Base-by-base conservation (phyloP, 495 filamentous ascomycete species). In the Aspergillus carlsbadensis region DNA sequence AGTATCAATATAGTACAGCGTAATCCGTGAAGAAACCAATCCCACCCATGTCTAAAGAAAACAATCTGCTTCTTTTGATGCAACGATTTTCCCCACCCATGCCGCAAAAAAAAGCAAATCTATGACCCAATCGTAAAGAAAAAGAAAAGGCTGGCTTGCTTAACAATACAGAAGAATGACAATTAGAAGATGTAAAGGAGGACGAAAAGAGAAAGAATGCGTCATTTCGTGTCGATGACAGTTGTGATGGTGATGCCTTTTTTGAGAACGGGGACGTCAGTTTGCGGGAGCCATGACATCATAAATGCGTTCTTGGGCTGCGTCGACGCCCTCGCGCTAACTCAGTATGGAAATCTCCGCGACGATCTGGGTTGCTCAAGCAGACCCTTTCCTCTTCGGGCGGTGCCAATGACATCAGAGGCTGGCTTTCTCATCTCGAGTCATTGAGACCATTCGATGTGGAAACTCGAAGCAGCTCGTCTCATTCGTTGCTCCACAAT, bases 371-470 rank as follows among this genome's bases (percentile, higher is more conserved):
- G 17, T 43, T 53, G 41, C 26, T 45, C 53, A 54, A 59, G 58
- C 50, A 54, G 41, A 35, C 58, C 53, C 48, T 61, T 66, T 57
- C 64, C 60, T 13, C 1, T 50, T 60, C 24, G 18, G 59, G 62
- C 5, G 18, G 44, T 41, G 52, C 13, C 40, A n/a, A 63, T 68
- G 65, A 68, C 65, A 54, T 68, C 62, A 52, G 43, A 60, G 65
- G 62, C 60, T 60, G 49, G 44, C 43, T 37, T 54, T 50, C 54
- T 64, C 56, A 60, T 63, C 20, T 60, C 54, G 54, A 60, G 45
- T 66, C 60, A 57, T 56, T 26, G 11, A 34, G 11, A 10, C 15
- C n/a, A 15, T 45, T 20, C 6, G 17, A 29, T 29, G 39, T 36
- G 18, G 41, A 17, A 36, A 47, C 7, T 18, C 36, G 5, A 33